Base-by-base conservation (phyloP, 1,284 basidiomycete genomes). In the Ceratobasidium sp. region DNA sequence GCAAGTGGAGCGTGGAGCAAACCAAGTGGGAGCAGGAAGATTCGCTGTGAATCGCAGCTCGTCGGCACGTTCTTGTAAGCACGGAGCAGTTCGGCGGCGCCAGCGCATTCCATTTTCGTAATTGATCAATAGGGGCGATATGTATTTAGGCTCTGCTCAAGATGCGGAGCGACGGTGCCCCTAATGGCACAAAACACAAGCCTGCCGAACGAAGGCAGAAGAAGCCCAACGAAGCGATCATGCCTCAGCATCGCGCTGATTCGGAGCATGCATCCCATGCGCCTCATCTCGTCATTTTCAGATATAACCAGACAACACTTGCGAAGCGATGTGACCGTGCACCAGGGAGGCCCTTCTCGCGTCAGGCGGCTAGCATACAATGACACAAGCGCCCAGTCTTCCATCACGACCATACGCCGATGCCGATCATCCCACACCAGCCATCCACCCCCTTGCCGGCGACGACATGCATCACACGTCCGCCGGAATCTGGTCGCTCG, bases 391-490 rank as follows among this genome's bases (percentile, higher is more conserved):
- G 32, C 55, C 55, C 18, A 6, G 8, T 39, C 36, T 14, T 14
- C 36, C 36, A 48, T 70, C 41, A 70, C 32, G 67, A 46, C 67
- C 67, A 70, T 18, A 70, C 46, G 3, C 67, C 67, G 34, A 70
- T 43, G 8, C 67, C 67, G 16, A 70, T 48, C 67, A 70, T 45
- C n/a, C 67, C 67, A 23, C 67, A 70, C 67, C 67, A 70, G n/a
- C 67, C 67, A 14, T 18, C 43, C 21, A 36, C 18, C 30, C 53
- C 67, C 36, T 45, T 70, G 2, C 67, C 67, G 12, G 67, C 67
- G 23, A 74, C 53, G n/a, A 70, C 67, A 58, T 74, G 74, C 28
- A 74, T 28, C 9, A 73, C 72, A 52, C 59, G 65, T 26, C 58
- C 57, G 10, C 60, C 74, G 23, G 50, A 36, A 55, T 71, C 74